Evolutionary conservation across 495 filamentous ascomycete genomes (phyloP).

Genomic region (Sabuloglossum arenarium): DNA sequence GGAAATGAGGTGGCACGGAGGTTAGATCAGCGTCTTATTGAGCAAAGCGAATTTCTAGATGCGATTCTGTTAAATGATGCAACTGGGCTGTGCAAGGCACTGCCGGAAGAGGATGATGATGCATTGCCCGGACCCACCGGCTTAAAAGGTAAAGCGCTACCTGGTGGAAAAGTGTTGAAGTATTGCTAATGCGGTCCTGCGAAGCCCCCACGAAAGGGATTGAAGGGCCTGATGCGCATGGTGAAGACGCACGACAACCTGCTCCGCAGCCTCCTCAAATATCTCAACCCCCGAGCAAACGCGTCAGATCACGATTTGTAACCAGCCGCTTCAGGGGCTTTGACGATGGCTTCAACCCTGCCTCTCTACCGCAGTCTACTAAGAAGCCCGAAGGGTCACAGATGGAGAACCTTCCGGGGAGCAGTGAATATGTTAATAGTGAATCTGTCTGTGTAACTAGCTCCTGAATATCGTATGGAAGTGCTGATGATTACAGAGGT

Average conservation of each 20-base stretch:
- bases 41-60: constrained; percentile 85
- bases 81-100: constrained; percentile 39
- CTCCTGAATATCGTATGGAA: constrained; percentile 8
- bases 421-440: constrained; percentile 10
- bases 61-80: constrained; percentile 66
- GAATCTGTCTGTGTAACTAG: constrained; percentile 12
- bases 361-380: background rate
- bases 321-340: constrained; percentile 60
- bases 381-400: constrained; percentile 2
- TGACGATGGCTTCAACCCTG: constrained; percentile 22
- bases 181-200: background rate
- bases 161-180: background rate
- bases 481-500: constrained; percentile 10
- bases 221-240: background rate
- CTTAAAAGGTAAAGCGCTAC: background rate
- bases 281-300: constrained; percentile 12
- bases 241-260: background rate
- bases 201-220: background rate
- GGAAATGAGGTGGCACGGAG: constrained; percentile 40
- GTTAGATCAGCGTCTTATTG: constrained; percentile 62
- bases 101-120: constrained; percentile 23
- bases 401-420: background rate
- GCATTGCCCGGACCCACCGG: background rate
- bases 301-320: constrained; percentile 18
- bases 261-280: background rate